Evolutionary conservation across 179 eudicot species (phyloP).

Genomic region (Beta lomatogona): DNA sequence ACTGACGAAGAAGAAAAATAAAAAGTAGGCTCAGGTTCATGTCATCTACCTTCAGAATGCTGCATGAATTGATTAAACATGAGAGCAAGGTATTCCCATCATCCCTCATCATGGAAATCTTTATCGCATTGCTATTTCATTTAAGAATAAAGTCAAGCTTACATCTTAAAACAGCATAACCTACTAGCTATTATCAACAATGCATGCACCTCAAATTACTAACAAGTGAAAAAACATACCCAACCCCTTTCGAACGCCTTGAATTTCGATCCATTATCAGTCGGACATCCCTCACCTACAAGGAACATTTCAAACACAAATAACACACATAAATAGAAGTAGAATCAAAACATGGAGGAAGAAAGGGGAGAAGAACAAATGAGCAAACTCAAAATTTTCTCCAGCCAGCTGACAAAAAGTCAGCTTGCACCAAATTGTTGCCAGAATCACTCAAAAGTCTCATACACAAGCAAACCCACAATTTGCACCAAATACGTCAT

Average conservation of each 20-base stretch:
- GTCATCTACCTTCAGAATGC: constrained; percentile 64
- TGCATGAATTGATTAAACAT: constrained; percentile 62
- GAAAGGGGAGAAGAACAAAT: neutral
- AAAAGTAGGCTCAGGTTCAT: constrained; percentile 45
- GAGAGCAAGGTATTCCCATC: constrained; percentile 70
- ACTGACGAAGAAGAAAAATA: constrained; percentile 22
- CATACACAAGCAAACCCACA: constrained; percentile 6
- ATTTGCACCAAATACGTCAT: neutral
- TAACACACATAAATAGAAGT: no score
- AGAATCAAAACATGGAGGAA: no score
- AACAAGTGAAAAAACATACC: constrained; percentile 38
- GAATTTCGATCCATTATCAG: constrained; percentile 58
- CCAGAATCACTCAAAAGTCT: neutral
- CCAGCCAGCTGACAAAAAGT: neutral
- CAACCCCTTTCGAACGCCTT: constrained; percentile 59
- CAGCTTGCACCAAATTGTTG: neutral
- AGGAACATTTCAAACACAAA: neutral
- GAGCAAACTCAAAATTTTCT: neutral
- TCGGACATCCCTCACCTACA: constrained; percentile 60
- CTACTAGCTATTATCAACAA: constrained; percentile 30
- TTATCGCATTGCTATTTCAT: constrained; percentile 69
- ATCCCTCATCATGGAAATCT: constrained; percentile 69
- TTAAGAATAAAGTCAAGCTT: constrained; percentile 58
- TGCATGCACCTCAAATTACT: constrained; percentile 23
- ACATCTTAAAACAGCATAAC: constrained; percentile 30